phyloP scores from a whole-genome alignment of 495 filamentous ascomycete species.

The Penicillium coprophilum region DNA sequence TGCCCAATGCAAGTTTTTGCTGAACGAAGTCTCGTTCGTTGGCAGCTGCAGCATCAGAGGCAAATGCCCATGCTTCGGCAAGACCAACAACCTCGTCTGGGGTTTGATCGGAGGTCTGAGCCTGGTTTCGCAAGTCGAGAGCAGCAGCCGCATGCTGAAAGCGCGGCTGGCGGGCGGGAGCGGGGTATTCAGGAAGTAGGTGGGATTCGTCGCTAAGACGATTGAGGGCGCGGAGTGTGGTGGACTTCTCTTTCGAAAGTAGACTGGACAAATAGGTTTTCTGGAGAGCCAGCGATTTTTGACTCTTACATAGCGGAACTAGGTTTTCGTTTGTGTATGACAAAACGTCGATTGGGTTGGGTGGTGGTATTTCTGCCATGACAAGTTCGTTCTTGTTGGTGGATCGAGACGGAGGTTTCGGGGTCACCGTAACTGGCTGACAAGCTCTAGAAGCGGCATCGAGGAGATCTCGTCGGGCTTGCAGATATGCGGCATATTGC shows the following conservation, averaged over 20 bases:
- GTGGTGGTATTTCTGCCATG: conserved; percentile 17
- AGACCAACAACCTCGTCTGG: conserved; percentile 36
- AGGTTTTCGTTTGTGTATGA: conserved; percentile 59
- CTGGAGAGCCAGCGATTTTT: conserved; percentile 63
- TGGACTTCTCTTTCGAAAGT: conserved; percentile 59
- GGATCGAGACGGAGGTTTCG: conserved; percentile 33
- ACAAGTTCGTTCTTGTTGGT: conserved; percentile 18
- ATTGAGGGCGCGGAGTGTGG: conserved; percentile 54
- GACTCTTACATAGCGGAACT: conserved; percentile 55
- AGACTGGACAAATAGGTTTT: conserved; percentile 60
- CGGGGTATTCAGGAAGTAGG: conserved; percentile 61
- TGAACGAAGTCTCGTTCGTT: conserved; percentile 40
- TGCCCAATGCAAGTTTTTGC: conserved; percentile 36
- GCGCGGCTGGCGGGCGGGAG: conserved; percentile 46
- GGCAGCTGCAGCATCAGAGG: conserved; percentile 41
- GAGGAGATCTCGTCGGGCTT: conserved; percentile 38
- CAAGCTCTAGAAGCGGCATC: conserved; percentile 41
- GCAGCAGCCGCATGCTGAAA: conserved; percentile 43
- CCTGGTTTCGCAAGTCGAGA: conserved; percentile 26
- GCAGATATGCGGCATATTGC: conserved; percentile 45
- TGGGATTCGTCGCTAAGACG: conserved; percentile 69
- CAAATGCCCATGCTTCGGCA: conserved; percentile 53
- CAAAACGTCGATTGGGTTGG: conserved; percentile 37
- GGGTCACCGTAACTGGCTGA: conserved; percentile 32
- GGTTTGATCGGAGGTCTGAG: conserved; percentile 17